Percentiles rank a stretch among this genome's conserved stretches.
These are phyloP conservation scores for Neurospora sp. DNA, from an alignment of 495 filamentous ascomycete species.

Conservation along the genomic window DNA sequence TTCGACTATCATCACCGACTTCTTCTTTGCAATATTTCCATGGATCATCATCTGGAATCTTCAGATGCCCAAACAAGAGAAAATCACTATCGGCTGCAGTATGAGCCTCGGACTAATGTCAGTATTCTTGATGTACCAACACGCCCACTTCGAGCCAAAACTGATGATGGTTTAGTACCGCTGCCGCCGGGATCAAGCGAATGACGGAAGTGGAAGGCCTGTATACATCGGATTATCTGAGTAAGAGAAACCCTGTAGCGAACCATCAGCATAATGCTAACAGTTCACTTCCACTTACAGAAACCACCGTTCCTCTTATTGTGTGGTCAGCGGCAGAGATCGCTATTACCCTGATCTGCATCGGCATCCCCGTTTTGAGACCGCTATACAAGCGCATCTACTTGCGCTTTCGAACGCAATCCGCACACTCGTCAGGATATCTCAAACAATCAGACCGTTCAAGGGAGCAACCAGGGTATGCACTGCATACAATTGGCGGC, in stretches of 20 bases:
- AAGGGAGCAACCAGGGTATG: neutral
- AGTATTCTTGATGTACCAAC: slow-evolving; percentile 7
- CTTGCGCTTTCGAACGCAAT: neutral
- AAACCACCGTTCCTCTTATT: slow-evolving; percentile 17
- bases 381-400: slow-evolving; percentile 12
- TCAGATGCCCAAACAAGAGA: slow-evolving; percentile 35
- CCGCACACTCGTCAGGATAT: neutral
- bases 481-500: slow-evolving; percentile 5
- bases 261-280: neutral
- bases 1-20: slow-evolving; percentile 27
- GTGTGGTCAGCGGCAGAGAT: slow-evolving; percentile 18
- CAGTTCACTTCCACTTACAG: slow-evolving; percentile 1
- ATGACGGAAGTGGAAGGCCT: slow-evolving; percentile 15
- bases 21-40: slow-evolving; percentile 37
- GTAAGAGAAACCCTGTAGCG: neutral
- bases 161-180: slow-evolving; percentile 6
- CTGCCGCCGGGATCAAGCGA: slow-evolving; percentile 13
- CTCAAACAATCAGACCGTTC: neutral
- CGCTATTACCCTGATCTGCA: slow-evolving; percentile 19
- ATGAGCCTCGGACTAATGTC: slow-evolving; percentile 43
- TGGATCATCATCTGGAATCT: slow-evolving; percentile 40
- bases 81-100: slow-evolving; percentile 35
- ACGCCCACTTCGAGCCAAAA: neutral
- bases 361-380: slow-evolving; percentile 14
- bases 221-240: slow-evolving; percentile 11